phyloP scores from a whole-genome alignment of 345 rosid genomes.

The Gossypium anomalum region DNA sequence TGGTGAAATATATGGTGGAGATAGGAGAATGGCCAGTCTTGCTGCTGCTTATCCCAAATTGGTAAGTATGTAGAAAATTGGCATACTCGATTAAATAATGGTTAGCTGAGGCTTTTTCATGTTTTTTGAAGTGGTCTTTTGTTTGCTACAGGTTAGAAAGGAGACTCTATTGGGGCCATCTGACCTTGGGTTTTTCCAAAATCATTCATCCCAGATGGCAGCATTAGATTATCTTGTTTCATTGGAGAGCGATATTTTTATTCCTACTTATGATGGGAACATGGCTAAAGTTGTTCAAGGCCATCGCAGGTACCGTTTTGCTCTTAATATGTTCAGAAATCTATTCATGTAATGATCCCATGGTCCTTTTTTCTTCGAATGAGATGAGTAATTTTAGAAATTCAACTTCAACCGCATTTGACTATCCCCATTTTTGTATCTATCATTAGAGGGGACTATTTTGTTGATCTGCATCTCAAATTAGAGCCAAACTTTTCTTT shows the following conservation, averaged over 20 bases:
- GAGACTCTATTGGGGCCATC: constrained; percentile 71
- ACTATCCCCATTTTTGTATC: background rate
- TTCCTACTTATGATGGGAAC: constrained; percentile 96
- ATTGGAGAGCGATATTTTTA: constrained; percentile 86
- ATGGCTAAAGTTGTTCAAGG: constrained; percentile 99
- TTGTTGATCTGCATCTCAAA: constrained; percentile 17
- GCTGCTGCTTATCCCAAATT: constrained; percentile 62
- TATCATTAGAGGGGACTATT: constrained; percentile 2
- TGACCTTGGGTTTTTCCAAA: constrained; percentile 69
- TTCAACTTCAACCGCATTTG: constrained; percentile 11
- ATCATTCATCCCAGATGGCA: constrained; percentile 89
- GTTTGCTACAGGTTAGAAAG: constrained; percentile 61
- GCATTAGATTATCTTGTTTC: constrained; percentile 96
- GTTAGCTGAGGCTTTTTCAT: background rate
- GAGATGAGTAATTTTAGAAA: constrained; percentile 20
- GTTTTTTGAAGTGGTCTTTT: background rate
- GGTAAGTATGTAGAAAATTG: constrained; percentile 41
- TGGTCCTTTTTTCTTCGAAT: constrained; percentile 5
- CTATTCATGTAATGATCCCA: constrained; percentile 2
- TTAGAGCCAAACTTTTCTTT: background rate
- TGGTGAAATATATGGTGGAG: constrained; percentile 80
- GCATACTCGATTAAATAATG: background rate
- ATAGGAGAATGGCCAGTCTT: constrained; percentile 63
- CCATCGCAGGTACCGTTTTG: constrained; percentile 68
- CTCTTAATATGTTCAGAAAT: background rate